These are phyloP conservation scores for Daldinia decipiens DNA, from an alignment of 495 filamentous ascomycete species.

Conservation along the genomic window DNA sequence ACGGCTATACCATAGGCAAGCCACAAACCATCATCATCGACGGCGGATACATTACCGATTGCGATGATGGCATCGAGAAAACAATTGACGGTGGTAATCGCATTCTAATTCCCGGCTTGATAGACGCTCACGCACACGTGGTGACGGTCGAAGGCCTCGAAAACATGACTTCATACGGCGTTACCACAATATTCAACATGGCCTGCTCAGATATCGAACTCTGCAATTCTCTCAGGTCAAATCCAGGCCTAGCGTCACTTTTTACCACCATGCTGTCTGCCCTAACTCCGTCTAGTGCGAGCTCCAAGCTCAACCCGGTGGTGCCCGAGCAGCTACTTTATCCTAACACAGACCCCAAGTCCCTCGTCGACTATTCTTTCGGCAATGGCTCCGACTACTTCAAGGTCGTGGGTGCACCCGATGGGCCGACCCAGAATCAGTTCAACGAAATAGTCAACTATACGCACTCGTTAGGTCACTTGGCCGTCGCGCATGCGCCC, in stretches of 20 bases:
- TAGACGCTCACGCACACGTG: slow-evolving; percentile 28
- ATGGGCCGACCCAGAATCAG: slow-evolving; percentile 46
- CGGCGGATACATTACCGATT: slow-evolving; percentile 32
- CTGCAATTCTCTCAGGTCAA: slow-evolving; percentile 42
- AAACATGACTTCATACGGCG: slow-evolving; percentile 48
- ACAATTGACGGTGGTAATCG: slow-evolving; percentile 46
- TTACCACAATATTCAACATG: slow-evolving; percentile 53
- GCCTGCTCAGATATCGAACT: slow-evolving; percentile 44
- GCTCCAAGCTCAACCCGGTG: slow-evolving; percentile 37
- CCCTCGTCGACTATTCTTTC: slow-evolving; percentile 50
- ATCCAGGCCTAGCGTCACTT: slow-evolving; percentile 44
- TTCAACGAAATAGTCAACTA: slow-evolving; percentile 45
- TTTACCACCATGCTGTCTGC: slow-evolving; percentile 46
- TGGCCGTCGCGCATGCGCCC: slow-evolving; percentile 48
- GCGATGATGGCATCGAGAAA: slow-evolving; percentile 20
- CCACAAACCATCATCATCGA: slow-evolving; percentile 19
- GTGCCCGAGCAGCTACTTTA: slow-evolving; percentile 37
- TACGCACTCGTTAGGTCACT: slow-evolving; percentile 36
- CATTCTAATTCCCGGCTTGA: slow-evolving; percentile 51
- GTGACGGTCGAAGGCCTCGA: slow-evolving; percentile 35
- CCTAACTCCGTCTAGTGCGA: slow-evolving; percentile 31
- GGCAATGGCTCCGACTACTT: slow-evolving; percentile 54
- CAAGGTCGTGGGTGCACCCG: slow-evolving; percentile 53
- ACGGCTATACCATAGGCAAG: slow-evolving; percentile 27
- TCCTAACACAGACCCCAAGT: slow-evolving; percentile 42